Evolutionary conservation across 805 yeast species (phyloP), one percentile per base, ranked within the genome.

Genomic region (Zygotorulaspora sp.): DNA sequence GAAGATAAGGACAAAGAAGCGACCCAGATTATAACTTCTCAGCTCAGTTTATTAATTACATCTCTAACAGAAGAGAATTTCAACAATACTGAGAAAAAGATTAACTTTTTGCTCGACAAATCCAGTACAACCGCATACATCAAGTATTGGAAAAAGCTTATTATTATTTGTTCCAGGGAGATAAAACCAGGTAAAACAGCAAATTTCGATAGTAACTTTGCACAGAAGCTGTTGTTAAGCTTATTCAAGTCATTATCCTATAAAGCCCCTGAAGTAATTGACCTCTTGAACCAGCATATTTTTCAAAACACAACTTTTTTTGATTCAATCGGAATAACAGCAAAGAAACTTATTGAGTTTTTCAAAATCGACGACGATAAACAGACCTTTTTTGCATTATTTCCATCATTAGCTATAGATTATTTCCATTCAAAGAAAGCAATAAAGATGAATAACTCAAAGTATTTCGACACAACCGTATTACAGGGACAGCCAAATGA

Each of bases 11-110:
- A 48, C 28, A 47, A 47, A 29, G 52, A 52, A 43, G 53, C 57
- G 24, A 50, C 45, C 22, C 57, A 54, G 24, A 55, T 53, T 24
- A 36, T 48, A 17, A 42, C 49, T 29, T 43, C 61, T 15, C 63
- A 58, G 25, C 49, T 57, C 24, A 57, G 57, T 34, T 43, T 56
- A 39, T 45, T 57, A 35, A 43, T 58, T 30, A 49, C 55, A 20
- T 37, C 53, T 26, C 39, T 55, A n/a, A 41, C 47, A 32, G 38
- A 44, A 24, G 40, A 35, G 22, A 55, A 50, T 35, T 57, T 43
- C 38, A 23, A 20, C 14, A 34, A 39, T 7, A 37, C 44, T 23
- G 50, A 50, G 33, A 38, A 35, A 15, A 45, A 49, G 21, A 52
- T 58, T 28, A 32, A 42, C 23, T 45, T 33, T 35, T 32, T 55